A percentile compares a stretch with the other conserved stretches of the same genome.
These are phyloP conservation scores for Botrytis cinerea DNA, from an alignment of 2,329 filamentous ascomycete species.

Conservation along the genomic window DNA sequence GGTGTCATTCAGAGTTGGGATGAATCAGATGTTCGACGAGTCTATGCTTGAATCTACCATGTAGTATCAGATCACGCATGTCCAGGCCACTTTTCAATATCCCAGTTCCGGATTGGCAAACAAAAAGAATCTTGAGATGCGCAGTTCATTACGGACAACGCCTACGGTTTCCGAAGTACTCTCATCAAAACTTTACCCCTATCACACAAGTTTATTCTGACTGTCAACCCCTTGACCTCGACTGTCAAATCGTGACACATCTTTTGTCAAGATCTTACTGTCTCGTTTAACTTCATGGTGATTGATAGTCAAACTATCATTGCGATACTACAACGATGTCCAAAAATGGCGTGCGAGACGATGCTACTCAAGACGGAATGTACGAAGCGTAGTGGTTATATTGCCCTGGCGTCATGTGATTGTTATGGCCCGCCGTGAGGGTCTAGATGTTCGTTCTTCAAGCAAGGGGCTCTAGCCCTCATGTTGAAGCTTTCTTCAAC, in stretches of 20 bases:
- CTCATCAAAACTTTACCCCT: neutral
- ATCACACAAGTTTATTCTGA: neutral
- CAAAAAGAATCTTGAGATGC: neutral
- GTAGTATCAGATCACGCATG: neutral
- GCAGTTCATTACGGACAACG: neutral
- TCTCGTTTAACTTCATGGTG: neutral
- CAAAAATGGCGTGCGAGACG: neutral
- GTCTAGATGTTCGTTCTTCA: neutral
- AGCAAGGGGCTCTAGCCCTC: neutral
- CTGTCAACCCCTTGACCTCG: neutral
- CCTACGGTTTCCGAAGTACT: neutral
- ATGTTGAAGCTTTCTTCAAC: neutral
- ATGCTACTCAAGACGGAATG: neutral
- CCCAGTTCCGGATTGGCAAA: neutral
- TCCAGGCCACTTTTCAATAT: neutral
- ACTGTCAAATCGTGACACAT: neutral
- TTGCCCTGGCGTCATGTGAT: neutral
- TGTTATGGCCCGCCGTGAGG: neutral
- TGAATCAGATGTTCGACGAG: neutral
- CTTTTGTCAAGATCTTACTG: neutral
- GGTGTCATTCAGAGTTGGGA: neutral
- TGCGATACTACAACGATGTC: neutral
- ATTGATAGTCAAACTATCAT: neutral
- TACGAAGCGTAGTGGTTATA: neutral
- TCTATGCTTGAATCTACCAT: neutral